phyloP scores from a whole-genome alignment of 495 filamentous ascomycete genomes.

The Hypomontagnella monticulosa region DNA sequence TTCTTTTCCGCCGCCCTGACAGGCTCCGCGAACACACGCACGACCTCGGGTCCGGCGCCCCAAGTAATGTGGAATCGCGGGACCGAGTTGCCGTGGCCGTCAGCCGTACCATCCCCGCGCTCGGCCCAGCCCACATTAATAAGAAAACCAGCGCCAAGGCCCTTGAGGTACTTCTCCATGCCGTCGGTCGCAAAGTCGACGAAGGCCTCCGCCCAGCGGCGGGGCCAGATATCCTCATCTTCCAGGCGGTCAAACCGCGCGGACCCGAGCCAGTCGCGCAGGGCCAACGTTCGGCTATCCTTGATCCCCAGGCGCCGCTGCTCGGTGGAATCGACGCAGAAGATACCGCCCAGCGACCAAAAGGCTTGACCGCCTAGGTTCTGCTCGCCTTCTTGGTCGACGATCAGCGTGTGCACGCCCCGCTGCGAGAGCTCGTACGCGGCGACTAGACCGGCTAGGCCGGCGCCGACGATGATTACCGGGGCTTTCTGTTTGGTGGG shows the following conservation, averaged over 20 bases:
- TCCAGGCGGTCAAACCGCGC: conserved; percentile 60
- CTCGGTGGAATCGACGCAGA: conserved; percentile 59
- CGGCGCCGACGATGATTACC: conserved; percentile 61
- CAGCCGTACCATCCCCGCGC: conserved; percentile 57
- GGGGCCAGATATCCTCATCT: conserved; percentile 59
- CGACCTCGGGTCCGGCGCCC: conserved; percentile 63
- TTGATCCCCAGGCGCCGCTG: conserved; percentile 61
- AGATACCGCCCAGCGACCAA: conserved; percentile 64
- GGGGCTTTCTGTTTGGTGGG: conserved; percentile 40
- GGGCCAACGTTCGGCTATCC: conserved; percentile 58
- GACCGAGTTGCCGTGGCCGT: conserved; percentile 63
- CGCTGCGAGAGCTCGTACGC: conserved; percentile 59
- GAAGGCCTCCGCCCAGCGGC: conserved; percentile 63
- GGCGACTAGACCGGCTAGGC: conserved; percentile 62
- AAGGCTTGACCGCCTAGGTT: conserved; percentile 63
- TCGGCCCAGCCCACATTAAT: conserved; percentile 62
- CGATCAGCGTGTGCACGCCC: conserved; percentile 50
- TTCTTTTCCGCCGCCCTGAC: conserved; percentile 55
- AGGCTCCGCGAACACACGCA: conserved; percentile 60
- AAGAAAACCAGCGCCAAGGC: conserved; percentile 54
- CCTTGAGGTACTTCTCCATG: conserved; percentile 61
- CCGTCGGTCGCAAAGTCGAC: conserved; percentile 61
- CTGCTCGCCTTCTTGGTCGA: conserved; percentile 60
- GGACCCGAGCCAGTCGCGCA: conserved; percentile 61
- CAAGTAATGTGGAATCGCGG: conserved; percentile 62